Percentiles rank a stretch among this genome's conserved stretches.
phyloP scores from a whole-genome alignment of 345 rosid genomes.

The Arabis hirsuta region DNA sequence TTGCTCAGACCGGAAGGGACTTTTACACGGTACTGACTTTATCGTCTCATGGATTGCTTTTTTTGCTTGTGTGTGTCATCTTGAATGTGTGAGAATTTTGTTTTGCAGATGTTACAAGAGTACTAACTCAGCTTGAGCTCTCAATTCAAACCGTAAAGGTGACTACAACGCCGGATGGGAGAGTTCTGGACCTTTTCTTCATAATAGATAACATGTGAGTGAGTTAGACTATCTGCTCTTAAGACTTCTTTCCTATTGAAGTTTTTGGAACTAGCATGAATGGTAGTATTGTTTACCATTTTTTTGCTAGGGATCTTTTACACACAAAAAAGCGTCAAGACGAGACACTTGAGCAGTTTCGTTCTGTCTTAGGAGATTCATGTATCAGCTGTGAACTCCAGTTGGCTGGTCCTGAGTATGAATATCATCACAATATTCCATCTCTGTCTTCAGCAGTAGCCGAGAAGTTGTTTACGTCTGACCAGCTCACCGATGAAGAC shows the following conservation, averaged over 20 bases:
- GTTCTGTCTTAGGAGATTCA: conserved; percentile 68
- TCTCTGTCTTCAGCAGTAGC: conserved; percentile 61
- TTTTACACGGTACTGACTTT: conserved; percentile 64
- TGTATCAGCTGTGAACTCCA: conserved; percentile 82
- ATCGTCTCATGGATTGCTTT: neutral
- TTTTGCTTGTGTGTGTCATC: neutral
- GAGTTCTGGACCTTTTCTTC: conserved; percentile 86
- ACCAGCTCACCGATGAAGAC: conserved; percentile 57
- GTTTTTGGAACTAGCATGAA: neutral
- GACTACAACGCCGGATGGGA: conserved; percentile 77
- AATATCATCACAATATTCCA: conserved; percentile 54
- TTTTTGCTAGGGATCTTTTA: conserved; percentile 61
- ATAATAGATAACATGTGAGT: conserved; percentile 79
- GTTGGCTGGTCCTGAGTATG: conserved; percentile 72
- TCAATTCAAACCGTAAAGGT: conserved; percentile 88
- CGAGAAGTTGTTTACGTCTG: conserved; percentile 62
- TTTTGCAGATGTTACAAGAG: conserved; percentile 73
- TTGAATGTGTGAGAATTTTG: conserved; percentile 30
- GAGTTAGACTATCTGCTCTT: neutral
- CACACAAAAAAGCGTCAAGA: conserved; percentile 66
- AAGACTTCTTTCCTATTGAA: neutral
- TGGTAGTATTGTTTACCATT: neutral
- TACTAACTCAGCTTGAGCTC: conserved; percentile 82
- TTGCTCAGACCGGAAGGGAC: conserved; percentile 64
- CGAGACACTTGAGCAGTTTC: conserved; percentile 62